Conservation (phyloP, 331 rosid genomes). For the Stylosanthes scabra region DNA sequence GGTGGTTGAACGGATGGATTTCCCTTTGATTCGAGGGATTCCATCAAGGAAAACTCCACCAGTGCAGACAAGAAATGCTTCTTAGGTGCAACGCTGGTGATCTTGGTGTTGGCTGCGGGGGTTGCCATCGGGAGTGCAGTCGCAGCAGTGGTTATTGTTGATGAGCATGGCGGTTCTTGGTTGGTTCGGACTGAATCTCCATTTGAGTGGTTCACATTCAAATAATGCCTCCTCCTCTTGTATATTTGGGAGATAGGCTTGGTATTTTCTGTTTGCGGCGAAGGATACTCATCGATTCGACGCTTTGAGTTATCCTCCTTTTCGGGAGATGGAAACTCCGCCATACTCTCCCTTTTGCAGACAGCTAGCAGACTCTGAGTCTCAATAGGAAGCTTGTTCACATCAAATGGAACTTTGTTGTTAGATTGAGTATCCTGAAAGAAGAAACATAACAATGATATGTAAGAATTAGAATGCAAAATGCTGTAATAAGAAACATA, state of each 20-base stretch:
- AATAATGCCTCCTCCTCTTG: conserved; percentile 75
- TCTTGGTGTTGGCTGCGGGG: conserved; percentile 37
- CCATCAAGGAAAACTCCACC: conserved; percentile 85
- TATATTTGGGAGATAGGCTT: conserved; percentile 70
- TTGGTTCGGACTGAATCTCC: conserved; percentile 64
- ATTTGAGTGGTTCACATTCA: conserved; percentile 54
- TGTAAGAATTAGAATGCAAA: conserved; percentile 16
- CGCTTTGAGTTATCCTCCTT: conserved; percentile 37
- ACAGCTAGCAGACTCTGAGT: conserved; percentile 56
- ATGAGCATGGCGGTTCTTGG: conserved; percentile 79
- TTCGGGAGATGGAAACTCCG: conserved; percentile 63
- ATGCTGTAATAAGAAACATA: conserved; percentile 24
- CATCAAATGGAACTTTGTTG: conserved; percentile 57
- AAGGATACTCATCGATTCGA: conserved; percentile 56
- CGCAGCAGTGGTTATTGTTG: conserved; percentile 70
- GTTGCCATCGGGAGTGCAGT: conserved; percentile 45
- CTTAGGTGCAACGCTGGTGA: conserved; percentile 40
- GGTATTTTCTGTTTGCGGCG: conserved; percentile 62
- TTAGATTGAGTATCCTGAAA: conserved; percentile 69
- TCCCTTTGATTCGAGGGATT: conserved; percentile 80
- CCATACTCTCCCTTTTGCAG: conserved; percentile 82
- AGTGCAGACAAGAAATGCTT: conserved; percentile 85
- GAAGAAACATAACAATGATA: conserved; percentile 16
- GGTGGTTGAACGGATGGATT: conserved; percentile 48
- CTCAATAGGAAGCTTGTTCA: conserved; percentile 68